Conservation (phyloP, 2,329 filamentous ascomycete species). For the Stagonosporopsis tanaceti region DNA sequence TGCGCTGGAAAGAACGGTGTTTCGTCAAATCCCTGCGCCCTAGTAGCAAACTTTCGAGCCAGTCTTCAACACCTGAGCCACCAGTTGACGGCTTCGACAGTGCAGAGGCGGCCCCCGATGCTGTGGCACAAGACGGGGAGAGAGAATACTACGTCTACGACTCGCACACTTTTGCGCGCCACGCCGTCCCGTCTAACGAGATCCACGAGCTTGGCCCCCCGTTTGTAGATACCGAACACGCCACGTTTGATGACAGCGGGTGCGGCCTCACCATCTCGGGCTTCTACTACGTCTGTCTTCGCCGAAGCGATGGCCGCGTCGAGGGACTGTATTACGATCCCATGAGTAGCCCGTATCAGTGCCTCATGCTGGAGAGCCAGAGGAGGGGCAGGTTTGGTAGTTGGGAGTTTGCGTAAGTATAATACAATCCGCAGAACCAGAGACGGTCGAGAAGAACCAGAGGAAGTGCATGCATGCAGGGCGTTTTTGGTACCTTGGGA, state of each 20-base stretch:
- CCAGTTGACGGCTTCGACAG: slow-evolving; percentile 7
- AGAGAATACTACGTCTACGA: slow-evolving; percentile 7
- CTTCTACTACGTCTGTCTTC: slow-evolving; percentile 63
- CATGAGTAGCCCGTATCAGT: slow-evolving; percentile 62
- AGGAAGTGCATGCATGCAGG: neutral
- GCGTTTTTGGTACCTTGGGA: neutral
- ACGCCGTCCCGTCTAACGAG: neutral
- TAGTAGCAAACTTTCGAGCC: slow-evolving; percentile 13
- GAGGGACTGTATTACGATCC: slow-evolving; percentile 65
- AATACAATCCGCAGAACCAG: too few relatives aligned
- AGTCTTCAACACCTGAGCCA: slow-evolving; percentile 16
- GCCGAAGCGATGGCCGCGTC: slow-evolving; percentile 55
- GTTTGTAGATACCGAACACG: slow-evolving; percentile 30
- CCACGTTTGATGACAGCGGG: slow-evolving; percentile 43
- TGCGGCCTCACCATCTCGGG: slow-evolving; percentile 62
- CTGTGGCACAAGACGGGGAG: neutral
- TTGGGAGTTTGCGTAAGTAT: slow-evolving; percentile 46
- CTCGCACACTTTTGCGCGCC: slow-evolving; percentile 8
- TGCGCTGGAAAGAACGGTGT: slow-evolving; percentile 65
- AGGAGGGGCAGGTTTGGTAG: slow-evolving; percentile 46
- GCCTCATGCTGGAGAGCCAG: slow-evolving; percentile 54
- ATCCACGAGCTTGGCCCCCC: neutral
- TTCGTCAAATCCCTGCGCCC: slow-evolving; percentile 52
- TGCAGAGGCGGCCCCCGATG: neutral
- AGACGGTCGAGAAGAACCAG: neutral